Evolutionary conservation across 2,329 filamentous ascomycete genomes (phyloP).

Genomic region (Cytospora mali): DNA sequence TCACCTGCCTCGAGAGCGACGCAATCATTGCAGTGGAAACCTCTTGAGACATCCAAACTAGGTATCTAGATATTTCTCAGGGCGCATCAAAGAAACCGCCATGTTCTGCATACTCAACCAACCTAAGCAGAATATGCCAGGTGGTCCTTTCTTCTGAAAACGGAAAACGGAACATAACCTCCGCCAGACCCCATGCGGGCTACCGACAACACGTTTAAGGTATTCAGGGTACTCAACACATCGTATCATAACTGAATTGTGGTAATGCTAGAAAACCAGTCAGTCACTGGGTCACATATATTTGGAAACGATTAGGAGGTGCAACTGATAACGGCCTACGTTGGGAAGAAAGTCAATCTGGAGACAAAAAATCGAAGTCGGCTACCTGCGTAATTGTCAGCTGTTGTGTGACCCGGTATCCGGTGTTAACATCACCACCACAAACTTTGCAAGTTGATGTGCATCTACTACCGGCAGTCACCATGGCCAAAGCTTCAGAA

Average conservation of each 20-base stretch:
- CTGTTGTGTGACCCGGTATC: background rate
- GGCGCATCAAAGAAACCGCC: background rate
- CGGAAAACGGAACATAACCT: slow-evolving; percentile 9
- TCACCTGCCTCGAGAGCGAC: slow-evolving; percentile 29
- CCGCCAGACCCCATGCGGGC: slow-evolving; percentile 1
- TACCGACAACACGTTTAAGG: background rate
- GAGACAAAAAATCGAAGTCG: too few relatives aligned
- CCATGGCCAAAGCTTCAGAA: background rate
- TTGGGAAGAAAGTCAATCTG: too few relatives aligned
- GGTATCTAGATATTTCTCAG: background rate
- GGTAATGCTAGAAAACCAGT: background rate
- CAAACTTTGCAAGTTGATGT: background rate
- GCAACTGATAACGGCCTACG: background rate
- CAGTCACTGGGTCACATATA: background rate
- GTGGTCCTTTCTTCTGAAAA: background rate
- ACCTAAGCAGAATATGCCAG: too few relatives aligned
- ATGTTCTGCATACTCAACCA: too few relatives aligned
- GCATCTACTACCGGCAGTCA: background rate
- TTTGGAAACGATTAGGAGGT: too few relatives aligned
- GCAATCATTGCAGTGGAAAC: slow-evolving; percentile 6
- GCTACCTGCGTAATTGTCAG: background rate
- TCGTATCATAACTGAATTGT: too few relatives aligned
- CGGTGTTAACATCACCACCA: too few relatives aligned
- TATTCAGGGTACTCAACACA: too few relatives aligned
- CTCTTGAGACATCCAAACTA: too few relatives aligned